Base-by-base conservation (phyloP, 148 eudicot genomes). In the Diospyros kaki region DNA sequence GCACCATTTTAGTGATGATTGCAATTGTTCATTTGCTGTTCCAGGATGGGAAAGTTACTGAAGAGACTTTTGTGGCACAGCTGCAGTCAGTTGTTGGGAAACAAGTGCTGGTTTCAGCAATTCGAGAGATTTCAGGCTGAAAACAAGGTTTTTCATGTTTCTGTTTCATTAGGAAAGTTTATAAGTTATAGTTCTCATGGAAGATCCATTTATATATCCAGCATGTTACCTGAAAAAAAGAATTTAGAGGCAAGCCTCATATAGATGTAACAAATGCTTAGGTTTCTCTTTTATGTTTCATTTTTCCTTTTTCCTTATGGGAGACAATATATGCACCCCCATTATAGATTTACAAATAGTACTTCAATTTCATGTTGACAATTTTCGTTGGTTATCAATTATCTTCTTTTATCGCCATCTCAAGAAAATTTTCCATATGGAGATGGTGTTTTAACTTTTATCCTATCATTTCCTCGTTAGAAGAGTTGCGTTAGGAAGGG, bases 21-120 rank as follows among this genome's bases (percentile, higher is more conserved):
- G 28, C 41, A 18, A 45, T 45, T 73, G 50, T 14, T 12, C 28
- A 12, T 68, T 74, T 76, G 42, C 14, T 72, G 43, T 52, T 50
- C 39, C 90, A 90, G 92, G 92, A 79, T 12, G 89, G 95, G 46
- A 87, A 82, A 75, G 45, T 88, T 78, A 75, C 81, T 4, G 86
- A 78, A 78, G 79, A 76, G 58, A 43, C 52, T 59, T 90, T 90
- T 76, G 72, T 88, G 74, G 75, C 76, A 75, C 71, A 74, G 59
- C 72, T 90, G 45, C 75, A 86, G 55, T 70, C 72, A 11, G 67
- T 83, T 71, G 89, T 85, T 53, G 94, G 94, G 43, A 84, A 88
- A 68, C 80, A 87, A 14, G 76, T 75, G 44, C 80, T 90, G 83
- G 78, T 52, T 14, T 71, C 82, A 10, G 76, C 82, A 11, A 80